Evolutionary conservation across 805 yeast species (phyloP), one percentile per base, ranked within the genome.

Genomic region (Ogataea salicorniae): DNA sequence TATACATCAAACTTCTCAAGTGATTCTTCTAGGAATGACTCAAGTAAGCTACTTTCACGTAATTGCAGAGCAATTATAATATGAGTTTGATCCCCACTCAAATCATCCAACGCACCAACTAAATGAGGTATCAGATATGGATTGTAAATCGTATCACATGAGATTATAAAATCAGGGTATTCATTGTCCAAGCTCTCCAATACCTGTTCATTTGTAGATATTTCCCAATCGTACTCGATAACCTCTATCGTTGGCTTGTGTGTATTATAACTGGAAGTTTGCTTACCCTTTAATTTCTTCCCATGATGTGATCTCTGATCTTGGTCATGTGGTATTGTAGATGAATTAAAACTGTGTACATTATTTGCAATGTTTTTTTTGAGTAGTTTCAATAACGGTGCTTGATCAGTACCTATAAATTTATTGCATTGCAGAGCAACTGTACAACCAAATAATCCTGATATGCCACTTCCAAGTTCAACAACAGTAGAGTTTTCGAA

Each of bases 121-220:
- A 83, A 73, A 47, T 64, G 72, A 0, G 74, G 75, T 3, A 82
- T 72, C 39, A 84, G 62, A 53, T 67, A 82, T 46, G 79, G 84
- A 56, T 83, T 83, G 64, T 83, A 83, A 4, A 83, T 72, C 6
- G 87, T 77, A 57, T 83, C 90, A 55, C 83, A 79, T 0, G 86
- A 85, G 9, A 83, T 57, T 5, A 83, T 66, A 39, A 71, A 63
- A 49, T 77, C 83, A 0, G 79, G 77, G 1, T 38, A 43, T 1
- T 37, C 38, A 0, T 31, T 33, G 20, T 54, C 50, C 29, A 51
- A 43, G 5, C 34, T 16, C 11, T 36, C 39, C 14, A 38, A 11
- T 1, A 59, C 31, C 2, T 31, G 50, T 1, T 47, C 51, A 5
- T 49, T 42, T 15, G 47, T 26, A 58, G 71, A 56, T 9, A 67